Conservation (phyloP, 495 filamentous ascomycete species). For the Aspergillus avenaceus region DNA sequence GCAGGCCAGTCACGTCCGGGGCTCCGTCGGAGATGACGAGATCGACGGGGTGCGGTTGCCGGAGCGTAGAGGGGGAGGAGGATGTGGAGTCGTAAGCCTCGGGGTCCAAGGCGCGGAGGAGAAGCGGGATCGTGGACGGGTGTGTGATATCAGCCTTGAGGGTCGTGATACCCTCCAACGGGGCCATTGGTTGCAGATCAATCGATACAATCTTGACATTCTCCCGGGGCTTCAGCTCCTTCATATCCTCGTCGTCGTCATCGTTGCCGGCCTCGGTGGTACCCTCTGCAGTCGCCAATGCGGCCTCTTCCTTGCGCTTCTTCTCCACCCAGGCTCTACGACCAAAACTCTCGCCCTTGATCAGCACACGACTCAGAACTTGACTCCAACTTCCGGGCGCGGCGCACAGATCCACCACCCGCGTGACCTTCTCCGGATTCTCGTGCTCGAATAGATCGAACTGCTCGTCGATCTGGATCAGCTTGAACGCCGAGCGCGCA, state of each 20-base stretch:
- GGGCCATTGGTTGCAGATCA: slow-evolving; percentile 92
- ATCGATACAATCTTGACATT: slow-evolving; percentile 93
- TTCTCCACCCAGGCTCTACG: slow-evolving; percentile 80
- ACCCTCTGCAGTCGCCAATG: slow-evolving; percentile 37
- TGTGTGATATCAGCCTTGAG: slow-evolving; percentile 96
- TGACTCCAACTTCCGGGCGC: slow-evolving; percentile 97
- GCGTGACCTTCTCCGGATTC: slow-evolving; percentile 62
- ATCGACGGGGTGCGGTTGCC: slow-evolving; percentile 69
- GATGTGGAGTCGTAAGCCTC: slow-evolving; percentile 58
- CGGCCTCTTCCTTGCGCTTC: slow-evolving; percentile 51
- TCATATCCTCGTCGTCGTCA: slow-evolving; percentile 27
- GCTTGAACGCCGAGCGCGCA: slow-evolving; percentile 91
- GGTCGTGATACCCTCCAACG: slow-evolving; percentile 84
- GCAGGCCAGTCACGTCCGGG: slow-evolving; percentile 92
- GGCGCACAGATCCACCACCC: slow-evolving; percentile 94
- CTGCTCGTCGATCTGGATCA: slow-evolving; percentile 93
- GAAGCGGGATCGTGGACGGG: slow-evolving; percentile 84
- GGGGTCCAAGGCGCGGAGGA: slow-evolving; percentile 79
- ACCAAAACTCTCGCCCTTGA: slow-evolving; percentile 88
- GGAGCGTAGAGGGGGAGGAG: slow-evolving; percentile 34
- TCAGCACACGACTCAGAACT: slow-evolving; percentile 85
- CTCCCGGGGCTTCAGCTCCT: slow-evolving; percentile 52
- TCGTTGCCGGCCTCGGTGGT: slow-evolving; percentile 18
- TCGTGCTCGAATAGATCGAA: slow-evolving; percentile 82
- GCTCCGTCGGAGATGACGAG: slow-evolving; percentile 93